phyloP scores from a whole-genome alignment of 768 basidiomycete genomes.

The Amanita fuliginea region DNA sequence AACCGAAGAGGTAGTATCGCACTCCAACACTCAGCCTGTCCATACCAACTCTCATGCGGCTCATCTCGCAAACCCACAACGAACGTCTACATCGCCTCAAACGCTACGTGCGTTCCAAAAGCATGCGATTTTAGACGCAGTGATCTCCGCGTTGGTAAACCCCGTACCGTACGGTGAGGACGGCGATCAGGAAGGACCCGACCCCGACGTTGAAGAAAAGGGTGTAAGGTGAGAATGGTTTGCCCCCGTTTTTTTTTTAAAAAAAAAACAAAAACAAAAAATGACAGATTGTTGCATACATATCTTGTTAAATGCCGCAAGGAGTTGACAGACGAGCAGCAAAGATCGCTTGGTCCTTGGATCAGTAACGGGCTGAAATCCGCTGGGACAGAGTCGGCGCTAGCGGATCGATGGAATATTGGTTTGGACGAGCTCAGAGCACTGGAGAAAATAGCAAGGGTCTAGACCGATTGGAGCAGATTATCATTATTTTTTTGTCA shows the following conservation, averaged over 20 bases:
- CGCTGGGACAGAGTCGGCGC: conserved; percentile 8
- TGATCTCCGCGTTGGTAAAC: conserved; percentile 39
- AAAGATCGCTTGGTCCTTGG: conserved; percentile 17
- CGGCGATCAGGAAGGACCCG: conserved; percentile 47
- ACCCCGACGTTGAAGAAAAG: conserved; percentile 59
- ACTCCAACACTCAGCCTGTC: conserved; percentile 22
- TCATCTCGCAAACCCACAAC: conserved; percentile 43
- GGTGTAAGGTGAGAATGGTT: conserved; percentile 32
- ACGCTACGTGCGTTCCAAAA: conserved; percentile 38
- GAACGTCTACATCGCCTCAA: conserved; percentile 36
- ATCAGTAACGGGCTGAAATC: conserved; percentile 13
- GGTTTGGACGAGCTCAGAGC: conserved; percentile 15
- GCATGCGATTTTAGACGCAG: conserved; percentile 33
- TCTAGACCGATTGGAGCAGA: too few species aligned
- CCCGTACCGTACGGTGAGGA: conserved; percentile 59
- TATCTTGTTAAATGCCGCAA: conserved; percentile 34
- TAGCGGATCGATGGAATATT: conserved; percentile 20
- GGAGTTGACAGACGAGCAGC: conserved; percentile 16
- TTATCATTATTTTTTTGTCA: neutral
- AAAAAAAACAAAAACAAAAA: too few species aligned
- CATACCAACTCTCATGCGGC: conserved; percentile 67
- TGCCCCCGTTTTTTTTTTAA: neutral
- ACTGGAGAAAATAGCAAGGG: neutral
- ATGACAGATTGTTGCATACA: conserved; percentile 37
- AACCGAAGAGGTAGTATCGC: conserved; percentile 5